Conservation (phyloP, 306 rosid genomes). For the Luffa acutangula region DNA sequence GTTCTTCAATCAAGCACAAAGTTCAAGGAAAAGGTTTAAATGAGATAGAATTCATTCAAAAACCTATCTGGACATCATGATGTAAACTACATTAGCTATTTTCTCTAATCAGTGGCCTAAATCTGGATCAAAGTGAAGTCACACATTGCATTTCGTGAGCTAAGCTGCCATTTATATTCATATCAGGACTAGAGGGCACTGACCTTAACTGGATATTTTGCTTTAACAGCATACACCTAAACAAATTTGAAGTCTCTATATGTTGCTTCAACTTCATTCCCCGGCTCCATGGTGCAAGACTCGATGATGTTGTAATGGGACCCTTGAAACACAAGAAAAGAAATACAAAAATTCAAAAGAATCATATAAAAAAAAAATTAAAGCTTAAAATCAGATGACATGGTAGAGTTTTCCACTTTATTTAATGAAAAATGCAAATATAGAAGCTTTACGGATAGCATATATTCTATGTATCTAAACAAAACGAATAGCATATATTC, state of each 20-base stretch:
- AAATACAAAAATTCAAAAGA: background rate
- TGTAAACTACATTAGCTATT: background rate
- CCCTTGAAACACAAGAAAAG: conserved; percentile 31
- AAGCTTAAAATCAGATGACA: background rate
- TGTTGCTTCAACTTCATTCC: conserved; percentile 44
- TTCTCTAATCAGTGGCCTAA: background rate
- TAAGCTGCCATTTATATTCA: background rate
- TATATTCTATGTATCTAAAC: background rate
- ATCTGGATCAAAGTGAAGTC: background rate
- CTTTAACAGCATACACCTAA: conserved; percentile 29
- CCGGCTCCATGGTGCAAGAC: conserved; percentile 37
- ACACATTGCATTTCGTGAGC: background rate
- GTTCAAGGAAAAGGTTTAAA: background rate
- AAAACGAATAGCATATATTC: background rate
- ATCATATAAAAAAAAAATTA: background rate
- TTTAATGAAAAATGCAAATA: background rate
- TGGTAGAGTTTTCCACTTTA: background rate
- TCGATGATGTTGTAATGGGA: conserved; percentile 28
- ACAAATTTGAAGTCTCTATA: conserved; percentile 29
- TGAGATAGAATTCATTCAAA: background rate
- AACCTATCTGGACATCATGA: background rate
- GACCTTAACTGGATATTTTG: conserved; percentile 41
- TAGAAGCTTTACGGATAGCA: background rate
- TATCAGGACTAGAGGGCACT: conserved; percentile 6
- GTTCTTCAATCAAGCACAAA: background rate